Conservation (phyloP, 345 rosid genomes). For the Toxicodendron radicans region DNA sequence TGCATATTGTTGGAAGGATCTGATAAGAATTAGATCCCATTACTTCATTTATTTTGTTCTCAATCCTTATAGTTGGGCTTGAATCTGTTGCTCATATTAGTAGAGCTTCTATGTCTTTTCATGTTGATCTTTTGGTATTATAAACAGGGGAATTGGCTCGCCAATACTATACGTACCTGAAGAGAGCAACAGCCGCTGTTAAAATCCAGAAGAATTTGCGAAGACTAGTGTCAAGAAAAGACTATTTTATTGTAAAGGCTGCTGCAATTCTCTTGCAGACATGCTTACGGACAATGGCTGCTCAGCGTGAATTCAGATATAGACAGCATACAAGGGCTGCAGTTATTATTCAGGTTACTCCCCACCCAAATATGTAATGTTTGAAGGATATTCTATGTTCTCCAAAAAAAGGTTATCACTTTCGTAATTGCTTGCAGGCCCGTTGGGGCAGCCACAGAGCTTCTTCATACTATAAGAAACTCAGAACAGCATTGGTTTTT, state of each 20-base stretch:
- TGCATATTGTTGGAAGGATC: neutral
- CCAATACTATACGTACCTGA: constrained; percentile 36
- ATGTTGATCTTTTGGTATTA: constrained; percentile 16
- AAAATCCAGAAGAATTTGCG: constrained; percentile 74
- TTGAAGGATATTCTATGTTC: constrained; percentile 13
- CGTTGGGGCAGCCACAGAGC: constrained; percentile 60
- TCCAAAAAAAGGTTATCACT: constrained; percentile 21
- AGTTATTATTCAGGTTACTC: constrained; percentile 55
- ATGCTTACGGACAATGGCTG: constrained; percentile 51
- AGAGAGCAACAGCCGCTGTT: constrained; percentile 58
- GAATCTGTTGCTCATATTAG: neutral
- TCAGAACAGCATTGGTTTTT: constrained; percentile 43
- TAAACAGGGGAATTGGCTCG: constrained; percentile 54
- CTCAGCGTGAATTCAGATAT: constrained; percentile 41
- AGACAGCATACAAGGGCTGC: constrained; percentile 46
- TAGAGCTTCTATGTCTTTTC: neutral
- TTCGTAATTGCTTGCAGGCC: constrained; percentile 40
- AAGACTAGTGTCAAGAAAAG: constrained; percentile 51
- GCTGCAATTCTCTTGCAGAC: constrained; percentile 68
- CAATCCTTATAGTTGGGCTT: neutral
- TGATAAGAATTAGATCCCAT: constrained; percentile 12
- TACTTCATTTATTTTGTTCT: neutral
- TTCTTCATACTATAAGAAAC: constrained; percentile 42
- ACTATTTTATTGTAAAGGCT: constrained; percentile 39
- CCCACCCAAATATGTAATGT: constrained; percentile 3